A percentile compares a stretch with the other conserved stretches of the same genome.
Conservation (phyloP, 495 filamentous ascomycete species). For the Ramalina intermedia region DNA sequence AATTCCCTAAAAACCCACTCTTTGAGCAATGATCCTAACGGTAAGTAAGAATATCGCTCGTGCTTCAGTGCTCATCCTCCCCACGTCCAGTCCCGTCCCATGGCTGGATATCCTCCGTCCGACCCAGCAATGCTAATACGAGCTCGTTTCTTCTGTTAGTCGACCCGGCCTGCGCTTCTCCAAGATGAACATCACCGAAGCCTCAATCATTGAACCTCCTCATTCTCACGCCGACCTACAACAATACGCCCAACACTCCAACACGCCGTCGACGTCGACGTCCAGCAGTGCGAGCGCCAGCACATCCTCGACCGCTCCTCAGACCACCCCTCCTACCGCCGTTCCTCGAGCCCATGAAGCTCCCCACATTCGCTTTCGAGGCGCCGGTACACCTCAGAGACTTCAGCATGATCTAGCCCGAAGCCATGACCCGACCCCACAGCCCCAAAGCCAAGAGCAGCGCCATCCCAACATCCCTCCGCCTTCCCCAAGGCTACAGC, state of each 20-base stretch:
- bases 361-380: slow-evolving; percentile 12
- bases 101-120: too few relatives aligned
- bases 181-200: neutral
- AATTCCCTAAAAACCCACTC: too few relatives aligned
- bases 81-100: too few relatives aligned
- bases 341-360: slow-evolving; percentile 1
- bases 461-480: slow-evolving; percentile 23
- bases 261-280: slow-evolving; percentile 29
- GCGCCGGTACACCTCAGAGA: neutral
- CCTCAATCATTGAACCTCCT: neutral
- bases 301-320: neutral
- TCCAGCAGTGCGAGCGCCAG: slow-evolving; percentile 26
- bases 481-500: slow-evolving; percentile 37
- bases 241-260: slow-evolving; percentile 27
- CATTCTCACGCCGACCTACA: neutral
- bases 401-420: neutral
- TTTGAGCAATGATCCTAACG: too few relatives aligned
- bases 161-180: too few relatives aligned
- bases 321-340: neutral
- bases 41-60: too few relatives aligned
- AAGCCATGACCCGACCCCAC: slow-evolving; percentile 4
- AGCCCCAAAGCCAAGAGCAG: slow-evolving; percentile 1
- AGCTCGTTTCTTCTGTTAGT: too few relatives aligned
- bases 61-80: too few relatives aligned
- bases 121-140: too few relatives aligned